Base-by-base conservation (phyloP, 2,329 filamentous ascomycete species). In the Arthrobotrys sphaeroides region DNA sequence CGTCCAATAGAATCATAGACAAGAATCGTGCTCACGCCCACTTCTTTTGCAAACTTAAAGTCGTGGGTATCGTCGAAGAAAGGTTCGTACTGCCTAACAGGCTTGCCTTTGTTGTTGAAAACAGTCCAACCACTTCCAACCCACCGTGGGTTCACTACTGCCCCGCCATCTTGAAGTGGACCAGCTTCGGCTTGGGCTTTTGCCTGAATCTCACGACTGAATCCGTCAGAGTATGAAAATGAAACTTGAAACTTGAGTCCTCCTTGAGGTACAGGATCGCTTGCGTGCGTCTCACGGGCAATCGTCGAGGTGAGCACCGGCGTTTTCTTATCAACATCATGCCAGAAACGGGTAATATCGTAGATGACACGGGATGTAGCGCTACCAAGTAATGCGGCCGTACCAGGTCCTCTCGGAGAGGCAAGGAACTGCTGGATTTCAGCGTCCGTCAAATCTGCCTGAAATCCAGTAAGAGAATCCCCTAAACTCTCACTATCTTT, bases 51-150 rank as follows among this genome's bases (percentile, higher is more conserved):
- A 3, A 28, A 28, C 2, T 13, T 28, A 51, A 78, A 80, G 5
- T 26, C 12, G 43, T 77, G 78, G 2, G 69, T 77, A 18, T 42
- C 36, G 33, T 38, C 43, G 55, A 80, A 79, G 45, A 79, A 78
- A 1, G 79, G 78, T 13, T 79, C 76, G 36, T 72, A 80, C 38
- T 77, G 18, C 28, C 53, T 47, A 3, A 80, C 64, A 9, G 77
- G 47, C 0, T 59, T 65, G 43, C 74, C 75, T 24, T 80, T 80
- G 69, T 79, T 79, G 69, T 80, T 79, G 60, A 47, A 69, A 38
- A 80, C 68, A 0, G 53, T 55, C 78, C 79, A 79, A 7, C 74
- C 74, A 60, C 62, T 78, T 16, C 45, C 53, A 6, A 78, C 43
- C 79, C 79, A 80, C 4, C 28, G 22, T 47, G 47, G 28, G n/a